phyloP scores from a whole-genome alignment of 768 basidiomycete species.

The Calvatia gigantea region DNA sequence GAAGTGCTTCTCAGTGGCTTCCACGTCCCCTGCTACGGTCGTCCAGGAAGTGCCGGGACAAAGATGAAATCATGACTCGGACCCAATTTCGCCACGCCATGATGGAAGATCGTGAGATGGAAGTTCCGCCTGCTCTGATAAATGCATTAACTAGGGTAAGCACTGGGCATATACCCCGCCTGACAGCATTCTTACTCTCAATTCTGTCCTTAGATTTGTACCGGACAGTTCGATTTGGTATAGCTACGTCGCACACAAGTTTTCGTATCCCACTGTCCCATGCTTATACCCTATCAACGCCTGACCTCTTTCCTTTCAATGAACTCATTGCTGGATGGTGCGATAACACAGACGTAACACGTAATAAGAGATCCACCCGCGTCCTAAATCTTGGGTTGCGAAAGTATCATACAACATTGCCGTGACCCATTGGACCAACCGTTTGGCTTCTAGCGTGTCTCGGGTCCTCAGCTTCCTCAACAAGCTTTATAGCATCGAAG shows the following conservation, averaged over 20 bases:
- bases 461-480: not conserved
- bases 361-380: no score
- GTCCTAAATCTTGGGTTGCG: no score
- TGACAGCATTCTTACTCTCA: not conserved
- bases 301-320: no score
- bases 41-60: no score
- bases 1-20: not conserved
- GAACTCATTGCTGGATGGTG: no score
- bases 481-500: conserved; percentile 40
- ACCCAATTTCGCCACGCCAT: not conserved
- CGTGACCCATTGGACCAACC: no score
- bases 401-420: no score
- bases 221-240: not conserved
- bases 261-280: no score
- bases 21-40: not conserved
- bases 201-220: not conserved
- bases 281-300: no score
- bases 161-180: not conserved
- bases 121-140: not conserved
- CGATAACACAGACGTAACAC: no score
- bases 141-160: not conserved
- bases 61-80: not conserved
- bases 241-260: no score
- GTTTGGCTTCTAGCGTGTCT: not conserved
- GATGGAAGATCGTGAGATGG: not conserved